These are phyloP conservation scores for Tillandsia fasciculata DNA, from an alignment of 176 grass and related monocot species.

Conservation along the genomic window DNA sequence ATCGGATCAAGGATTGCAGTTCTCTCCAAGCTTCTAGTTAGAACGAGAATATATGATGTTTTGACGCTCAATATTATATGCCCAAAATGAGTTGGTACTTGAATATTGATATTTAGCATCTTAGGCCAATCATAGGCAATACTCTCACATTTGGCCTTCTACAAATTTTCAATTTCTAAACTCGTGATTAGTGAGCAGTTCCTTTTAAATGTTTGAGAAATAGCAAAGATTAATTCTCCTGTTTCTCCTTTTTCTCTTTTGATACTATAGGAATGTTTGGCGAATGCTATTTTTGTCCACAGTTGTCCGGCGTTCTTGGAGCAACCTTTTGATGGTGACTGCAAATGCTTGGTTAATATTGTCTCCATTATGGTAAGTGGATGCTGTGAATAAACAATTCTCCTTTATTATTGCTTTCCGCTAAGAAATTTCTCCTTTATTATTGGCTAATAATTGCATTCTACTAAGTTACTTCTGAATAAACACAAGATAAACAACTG, in stretches of 20 bases:
- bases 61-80: too few relatives aligned
- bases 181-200: neutral
- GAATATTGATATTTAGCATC: too few relatives aligned
- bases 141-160: neutral
- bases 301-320: conserved; percentile 26
- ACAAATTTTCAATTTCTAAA: neutral
- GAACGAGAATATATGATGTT: too few relatives aligned
- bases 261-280: conserved; percentile 31
- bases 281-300: conserved; percentile 25
- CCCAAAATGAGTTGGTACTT: too few relatives aligned
- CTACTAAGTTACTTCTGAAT: too few relatives aligned
- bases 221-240: conserved; percentile 9
- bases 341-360: conserved; percentile 44
- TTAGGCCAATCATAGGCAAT: too few relatives aligned
- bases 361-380: conserved; percentile 52
- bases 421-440: conserved; percentile 5
- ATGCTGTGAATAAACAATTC: conserved; percentile 3
- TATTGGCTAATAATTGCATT: neutral
- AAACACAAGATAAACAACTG: too few relatives aligned
- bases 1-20: too few relatives aligned
- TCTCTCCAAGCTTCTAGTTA: too few relatives aligned
- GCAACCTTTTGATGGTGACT: conserved; percentile 26
- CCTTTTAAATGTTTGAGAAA: neutral
- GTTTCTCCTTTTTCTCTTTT: conserved; percentile 5
- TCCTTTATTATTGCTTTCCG: neutral